Evolutionary conservation across 768 basidiomycete genomes (phyloP).

Genomic region (Pluteus cervinus): DNA sequence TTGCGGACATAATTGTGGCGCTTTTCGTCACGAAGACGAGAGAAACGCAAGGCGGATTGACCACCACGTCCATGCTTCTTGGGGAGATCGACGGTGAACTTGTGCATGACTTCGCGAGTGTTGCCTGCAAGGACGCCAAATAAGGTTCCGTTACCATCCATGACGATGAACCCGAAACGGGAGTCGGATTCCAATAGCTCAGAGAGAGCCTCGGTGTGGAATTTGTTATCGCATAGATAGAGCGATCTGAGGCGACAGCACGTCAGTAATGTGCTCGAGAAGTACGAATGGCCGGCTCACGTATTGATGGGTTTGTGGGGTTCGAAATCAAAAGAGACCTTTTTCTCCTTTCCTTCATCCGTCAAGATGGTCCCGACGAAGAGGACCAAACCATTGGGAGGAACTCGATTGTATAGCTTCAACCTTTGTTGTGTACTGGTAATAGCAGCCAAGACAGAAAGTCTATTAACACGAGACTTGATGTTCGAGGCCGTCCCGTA

Average conservation of each 20-base stretch:
- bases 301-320: conserved; percentile 99
- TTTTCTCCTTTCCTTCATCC: conserved; percentile 99
- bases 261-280: conserved; percentile 5
- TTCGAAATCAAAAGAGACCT: conserved; percentile 97
- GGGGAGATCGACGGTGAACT: conserved; percentile 97
- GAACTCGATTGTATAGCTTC: conserved; percentile 94
- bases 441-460: conserved; percentile 96
- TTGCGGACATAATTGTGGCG: conserved; percentile 99
- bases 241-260: conserved; percentile 56
- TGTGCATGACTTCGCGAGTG: conserved; percentile 95
- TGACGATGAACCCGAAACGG: conserved; percentile 98
- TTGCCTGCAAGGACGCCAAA: conserved; percentile 96
- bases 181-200: conserved; percentile 97
- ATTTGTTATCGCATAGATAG: conserved; percentile 99
- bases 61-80: conserved; percentile 99
- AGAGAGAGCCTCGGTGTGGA: conserved; percentile 96
- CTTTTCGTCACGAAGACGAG: conserved; percentile 97
- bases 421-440: conserved; percentile 97
- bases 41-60: conserved; percentile 99
- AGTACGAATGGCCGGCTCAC: conserved; percentile 38
- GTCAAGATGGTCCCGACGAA: conserved; percentile 98
- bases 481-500: conserved; percentile 99
- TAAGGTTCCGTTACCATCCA: conserved; percentile 97
- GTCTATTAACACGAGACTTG: conserved; percentile 96
- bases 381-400: conserved; percentile 93